Conservation (phyloP, 331 rosid genomes). For the Prunus yedoensis region DNA sequence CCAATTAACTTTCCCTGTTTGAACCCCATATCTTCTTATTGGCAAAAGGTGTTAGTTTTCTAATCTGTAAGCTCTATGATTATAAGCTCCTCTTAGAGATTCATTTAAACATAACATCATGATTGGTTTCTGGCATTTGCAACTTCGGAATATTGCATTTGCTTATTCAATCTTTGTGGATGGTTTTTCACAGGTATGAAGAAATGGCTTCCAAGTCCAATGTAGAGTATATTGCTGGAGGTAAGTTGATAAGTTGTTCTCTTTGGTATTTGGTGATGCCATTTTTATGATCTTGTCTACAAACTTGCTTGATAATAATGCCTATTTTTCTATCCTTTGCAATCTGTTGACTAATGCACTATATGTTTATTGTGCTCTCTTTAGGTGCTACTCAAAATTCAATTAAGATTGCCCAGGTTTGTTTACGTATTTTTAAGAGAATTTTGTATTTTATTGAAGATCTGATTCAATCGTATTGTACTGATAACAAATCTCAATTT, state of each 20-base stretch:
- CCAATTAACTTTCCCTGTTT: neutral
- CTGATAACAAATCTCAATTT: neutral
- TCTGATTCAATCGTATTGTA: neutral
- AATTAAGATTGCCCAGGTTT: slow-evolving; percentile 90
- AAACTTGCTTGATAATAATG: neutral
- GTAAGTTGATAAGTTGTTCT: slow-evolving; percentile 32
- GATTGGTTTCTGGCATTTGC: neutral
- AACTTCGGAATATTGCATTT: neutral
- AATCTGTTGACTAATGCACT: neutral
- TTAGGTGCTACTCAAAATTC: slow-evolving; percentile 96
- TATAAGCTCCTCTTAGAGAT: neutral
- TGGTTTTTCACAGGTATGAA: slow-evolving; percentile 55
- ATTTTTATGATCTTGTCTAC: neutral
- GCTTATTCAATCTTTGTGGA: slow-evolving; percentile 1
- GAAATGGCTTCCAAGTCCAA: slow-evolving; percentile 57
- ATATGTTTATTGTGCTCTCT: neutral
- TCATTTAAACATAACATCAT: neutral
- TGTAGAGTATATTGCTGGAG: slow-evolving; percentile 98
- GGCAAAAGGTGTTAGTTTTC: no score
- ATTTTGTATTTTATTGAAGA: neutral
- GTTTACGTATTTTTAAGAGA: neutral
- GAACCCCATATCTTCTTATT: neutral
- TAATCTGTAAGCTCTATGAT: neutral
- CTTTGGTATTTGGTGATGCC: neutral
- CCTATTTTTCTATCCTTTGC: neutral